phyloP scores from a whole-genome alignment of 1,284 basidiomycete genomes.

The Acaromyces ingoldii region DNA sequence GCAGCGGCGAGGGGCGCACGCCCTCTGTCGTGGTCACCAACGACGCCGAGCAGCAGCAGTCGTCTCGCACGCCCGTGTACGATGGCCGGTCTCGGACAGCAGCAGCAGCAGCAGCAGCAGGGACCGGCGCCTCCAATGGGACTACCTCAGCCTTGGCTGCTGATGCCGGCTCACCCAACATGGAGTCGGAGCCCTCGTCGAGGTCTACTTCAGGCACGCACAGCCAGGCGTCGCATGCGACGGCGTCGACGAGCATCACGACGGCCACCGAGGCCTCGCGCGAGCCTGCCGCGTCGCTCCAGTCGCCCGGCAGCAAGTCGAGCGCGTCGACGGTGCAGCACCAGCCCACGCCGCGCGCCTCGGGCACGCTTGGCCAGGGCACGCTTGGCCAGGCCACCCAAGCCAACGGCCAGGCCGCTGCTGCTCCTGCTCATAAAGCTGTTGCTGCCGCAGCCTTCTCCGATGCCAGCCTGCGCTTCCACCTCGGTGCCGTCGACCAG shows the following conservation, averaged over 20 bases:
- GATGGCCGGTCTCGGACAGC: neutral
- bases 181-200: constrained; percentile 36
- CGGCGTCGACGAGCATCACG: constrained; percentile 23
- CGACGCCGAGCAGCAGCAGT: no score
- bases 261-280: constrained; percentile 16
- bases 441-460: no score
- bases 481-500: constrained; percentile 89
- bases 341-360: constrained; percentile 35
- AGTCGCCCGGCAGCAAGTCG: constrained; percentile 24
- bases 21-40: neutral
- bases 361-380: constrained; percentile 9
- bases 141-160: no score
- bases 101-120: no score
- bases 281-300: neutral
- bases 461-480: constrained; percentile 61
- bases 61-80: no score
- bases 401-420: neutral
- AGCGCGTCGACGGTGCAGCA: constrained; percentile 39
- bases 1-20: neutral
- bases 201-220: constrained; percentile 46
- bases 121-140: no score
- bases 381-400: neutral
- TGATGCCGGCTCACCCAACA: no score
- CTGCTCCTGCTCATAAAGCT: neutral
- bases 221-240: constrained; percentile 39